Evolutionary conservation across 805 yeast species (phyloP), one percentile per base, ranked within the genome.

Genomic region (Metschnikowia lunata): DNA sequence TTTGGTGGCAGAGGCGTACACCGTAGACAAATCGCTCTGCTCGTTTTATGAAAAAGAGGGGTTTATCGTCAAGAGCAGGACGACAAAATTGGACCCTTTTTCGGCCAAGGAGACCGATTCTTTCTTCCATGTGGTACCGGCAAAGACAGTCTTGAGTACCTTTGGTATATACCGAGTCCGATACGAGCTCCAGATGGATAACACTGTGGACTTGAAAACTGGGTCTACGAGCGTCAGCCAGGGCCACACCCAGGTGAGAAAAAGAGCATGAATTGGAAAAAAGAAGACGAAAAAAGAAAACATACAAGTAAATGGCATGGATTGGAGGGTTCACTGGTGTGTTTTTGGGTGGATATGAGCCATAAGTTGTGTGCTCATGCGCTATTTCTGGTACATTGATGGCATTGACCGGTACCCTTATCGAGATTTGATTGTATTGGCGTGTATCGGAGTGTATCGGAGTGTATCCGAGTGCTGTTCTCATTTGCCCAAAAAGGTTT

Each of bases 1-100:
- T 34, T 59, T 78, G n/a, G 51, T 65, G 26, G 59, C 76, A 28
- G 80, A 80, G 37, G 66, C 73, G 9, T 77, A 75, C 50, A 74
- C 81, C 1, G 77, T 81, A 48, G 86, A 83, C 56, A 46, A 48
- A 2, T 58, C 50, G 7, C 65, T 72, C 47, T 65, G 66, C 39
- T 46, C 60, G 4, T 53, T 71, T 1, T 64, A 80, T 42, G 58
- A 51, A 30, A 51, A 59, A 3, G 71, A 70, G 44, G 74, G 78
- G 2, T 83, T 80, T 57, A 62, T 58, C 36, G 56, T 63, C 39
- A 60, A 72, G 27, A 59, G 62, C 26, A 50, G 51, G 8, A 37
- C 59, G 26, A 51, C 41, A 42, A 55, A 59, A 39, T 42, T 66
- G 36, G 64, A 69, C 52, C 66, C 70, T 2, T 64, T 66, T 43